Conservation (phyloP, 345 rosid genomes). For the Lepidium sativum region DNA sequence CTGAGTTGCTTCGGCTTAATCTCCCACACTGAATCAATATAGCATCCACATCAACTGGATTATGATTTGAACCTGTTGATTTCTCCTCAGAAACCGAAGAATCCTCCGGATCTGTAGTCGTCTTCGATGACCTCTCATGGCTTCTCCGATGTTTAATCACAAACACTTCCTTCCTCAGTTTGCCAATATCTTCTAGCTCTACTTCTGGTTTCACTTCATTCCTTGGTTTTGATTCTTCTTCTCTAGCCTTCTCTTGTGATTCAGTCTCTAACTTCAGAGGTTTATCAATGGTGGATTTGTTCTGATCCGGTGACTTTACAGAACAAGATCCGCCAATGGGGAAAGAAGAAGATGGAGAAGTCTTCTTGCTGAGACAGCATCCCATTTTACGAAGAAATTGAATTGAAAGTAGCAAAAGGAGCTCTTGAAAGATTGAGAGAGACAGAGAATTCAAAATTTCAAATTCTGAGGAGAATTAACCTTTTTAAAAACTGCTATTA, state of each 20-base stretch:
- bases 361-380: slow-evolving; percentile 59
- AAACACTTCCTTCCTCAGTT: slow-evolving; percentile 54
- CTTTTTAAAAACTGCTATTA: not conserved
- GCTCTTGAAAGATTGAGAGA: not conserved
- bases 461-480: slow-evolving; percentile 3
- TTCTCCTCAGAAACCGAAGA: slow-evolving; percentile 24
- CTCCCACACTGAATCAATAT: slow-evolving; percentile 90
- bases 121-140: slow-evolving; percentile 49
- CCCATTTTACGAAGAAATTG: slow-evolving; percentile 39
- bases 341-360: slow-evolving; percentile 25
- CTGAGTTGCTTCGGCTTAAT: slow-evolving; percentile 78
- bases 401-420: not conserved
- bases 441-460: slow-evolving; percentile 14
- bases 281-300: not conserved
- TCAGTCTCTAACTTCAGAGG: slow-evolving; percentile 3
- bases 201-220: slow-evolving; percentile 5
- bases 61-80: slow-evolving; percentile 3
- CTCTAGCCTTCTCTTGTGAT: not conserved
- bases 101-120: slow-evolving; percentile 28
- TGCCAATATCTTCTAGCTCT: slow-evolving; percentile 17
- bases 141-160: slow-evolving; percentile 79
- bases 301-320: not conserved
- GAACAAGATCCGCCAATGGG: not conserved
- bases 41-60: slow-evolving; percentile 57
- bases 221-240: not conserved